A percentile compares a stretch with the other conserved stretches of the same genome.
Conservation (phyloP, 129 eudicot species). For the Helichrysum umbraculigerum region DNA sequence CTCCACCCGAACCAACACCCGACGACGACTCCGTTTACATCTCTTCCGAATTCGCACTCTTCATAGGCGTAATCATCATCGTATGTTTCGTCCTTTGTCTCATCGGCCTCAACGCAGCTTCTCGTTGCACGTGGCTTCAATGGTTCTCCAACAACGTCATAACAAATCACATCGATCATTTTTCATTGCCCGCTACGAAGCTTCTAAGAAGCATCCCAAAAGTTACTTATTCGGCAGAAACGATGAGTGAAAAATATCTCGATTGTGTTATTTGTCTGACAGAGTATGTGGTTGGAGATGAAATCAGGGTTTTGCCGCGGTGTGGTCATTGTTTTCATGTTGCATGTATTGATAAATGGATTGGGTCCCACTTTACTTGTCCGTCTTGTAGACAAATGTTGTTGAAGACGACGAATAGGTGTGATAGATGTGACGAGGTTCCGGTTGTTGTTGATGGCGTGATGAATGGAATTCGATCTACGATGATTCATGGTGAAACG, state of each 20-base stretch:
- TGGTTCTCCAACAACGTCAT: conserved; percentile 38
- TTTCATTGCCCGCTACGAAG: conserved; percentile 46
- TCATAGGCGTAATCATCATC: conserved; percentile 57
- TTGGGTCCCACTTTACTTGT: conserved; percentile 64
- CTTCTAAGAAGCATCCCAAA: conserved; percentile 58
- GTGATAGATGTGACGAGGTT: conserved; percentile 3
- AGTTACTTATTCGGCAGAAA: conserved; percentile 39
- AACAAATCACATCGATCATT: not conserved
- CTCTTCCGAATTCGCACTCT: conserved; percentile 57
- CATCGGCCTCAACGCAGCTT: conserved; percentile 68
- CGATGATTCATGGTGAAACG: not conserved
- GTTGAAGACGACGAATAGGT: conserved; percentile 22
- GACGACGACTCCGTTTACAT: conserved; percentile 22
- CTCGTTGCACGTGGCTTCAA: conserved; percentile 72
- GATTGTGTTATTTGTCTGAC: conserved; percentile 69
- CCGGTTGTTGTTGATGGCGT: conserved; percentile 1
- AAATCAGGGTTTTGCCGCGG: conserved; percentile 54
- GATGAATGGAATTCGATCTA: conserved; percentile 6
- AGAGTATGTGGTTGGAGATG: conserved; percentile 66
- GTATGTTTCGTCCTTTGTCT: conserved; percentile 64
- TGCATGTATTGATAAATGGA: conserved; percentile 71
- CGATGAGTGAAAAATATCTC: conserved; percentile 31
- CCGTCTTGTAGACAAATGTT: conserved; percentile 73
- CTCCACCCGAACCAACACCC: conserved; percentile 20
- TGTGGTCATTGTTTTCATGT: conserved; percentile 77